Evolutionary conservation across 2,329 filamentous ascomycete species (phyloP).

Genomic region (Bipolaris bicolor): DNA sequence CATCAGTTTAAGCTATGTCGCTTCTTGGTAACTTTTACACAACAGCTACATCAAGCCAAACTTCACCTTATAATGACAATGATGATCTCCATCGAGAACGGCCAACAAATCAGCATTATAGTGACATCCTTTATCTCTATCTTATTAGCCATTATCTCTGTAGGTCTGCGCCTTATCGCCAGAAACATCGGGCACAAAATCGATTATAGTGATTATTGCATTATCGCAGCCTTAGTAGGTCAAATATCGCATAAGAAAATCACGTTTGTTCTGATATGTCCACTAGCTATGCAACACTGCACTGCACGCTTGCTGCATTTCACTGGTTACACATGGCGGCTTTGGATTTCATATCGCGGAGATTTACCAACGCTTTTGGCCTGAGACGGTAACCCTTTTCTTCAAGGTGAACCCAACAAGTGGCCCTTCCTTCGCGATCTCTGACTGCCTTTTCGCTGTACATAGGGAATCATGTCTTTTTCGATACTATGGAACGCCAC

Average conservation of each 20-base stretch:
- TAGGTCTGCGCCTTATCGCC: constrained; percentile 16
- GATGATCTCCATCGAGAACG: constrained; percentile 20
- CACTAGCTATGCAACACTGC: constrained; percentile 23
- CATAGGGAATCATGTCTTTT: constrained; percentile 28
- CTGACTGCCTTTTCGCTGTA: not conserved
- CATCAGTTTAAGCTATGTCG: not conserved
- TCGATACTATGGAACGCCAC: constrained; percentile 29
- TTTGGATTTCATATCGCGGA: constrained; percentile 29
- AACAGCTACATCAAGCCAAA: not conserved
- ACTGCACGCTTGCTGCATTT: constrained; percentile 24
- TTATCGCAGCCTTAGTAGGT: constrained; percentile 15
- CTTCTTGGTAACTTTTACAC: not conserved
- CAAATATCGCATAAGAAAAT: not conserved
- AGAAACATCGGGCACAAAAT: constrained; percentile 12
- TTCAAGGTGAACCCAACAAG: constrained; percentile 18
- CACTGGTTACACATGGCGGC: constrained; percentile 27
- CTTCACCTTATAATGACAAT: not conserved
- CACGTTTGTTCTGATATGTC: not conserved
- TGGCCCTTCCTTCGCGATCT: no score
- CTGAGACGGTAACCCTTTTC: constrained; percentile 24
- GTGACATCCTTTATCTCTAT: constrained; percentile 18
- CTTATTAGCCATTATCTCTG: constrained; percentile 14
- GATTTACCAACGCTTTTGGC: constrained; percentile 21
- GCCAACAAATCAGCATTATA: constrained; percentile 13
- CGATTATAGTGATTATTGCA: constrained; percentile 26